A percentile compares a stretch with the other conserved stretches of the same genome.
These are phyloP conservation scores for Craterostigma plantagineum DNA, from an alignment of 257 asterid genomes.

Conservation along the genomic window DNA sequence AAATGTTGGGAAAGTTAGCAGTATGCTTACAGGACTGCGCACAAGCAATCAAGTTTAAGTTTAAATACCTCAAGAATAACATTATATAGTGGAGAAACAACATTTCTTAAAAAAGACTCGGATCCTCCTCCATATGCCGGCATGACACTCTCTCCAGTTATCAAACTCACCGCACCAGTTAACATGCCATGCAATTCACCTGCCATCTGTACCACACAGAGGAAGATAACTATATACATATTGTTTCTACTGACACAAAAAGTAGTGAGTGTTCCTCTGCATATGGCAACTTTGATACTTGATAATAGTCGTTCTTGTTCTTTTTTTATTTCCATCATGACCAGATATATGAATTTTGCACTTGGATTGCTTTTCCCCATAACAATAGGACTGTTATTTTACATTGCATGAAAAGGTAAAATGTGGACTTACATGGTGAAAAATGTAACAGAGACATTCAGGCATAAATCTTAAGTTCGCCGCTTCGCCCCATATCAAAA, in stretches of 20 bases:
- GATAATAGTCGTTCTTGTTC: too few relatives aligned
- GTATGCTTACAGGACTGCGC: background rate
- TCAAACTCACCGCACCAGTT: slow-evolving; percentile 58
- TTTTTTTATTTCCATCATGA: too few relatives aligned
- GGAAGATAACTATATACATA: slow-evolving; percentile 3
- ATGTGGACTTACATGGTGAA: slow-evolving; percentile 65
- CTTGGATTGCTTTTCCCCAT: too few relatives aligned
- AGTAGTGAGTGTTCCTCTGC: background rate
- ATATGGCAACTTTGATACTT: too few relatives aligned
- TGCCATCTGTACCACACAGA: slow-evolving; percentile 80
- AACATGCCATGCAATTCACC: slow-evolving; percentile 73
- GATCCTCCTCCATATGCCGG: slow-evolving; percentile 62
- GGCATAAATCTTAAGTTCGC: slow-evolving; percentile 93
- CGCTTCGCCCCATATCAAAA: slow-evolving; percentile 97
- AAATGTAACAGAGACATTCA: slow-evolving; percentile 83
- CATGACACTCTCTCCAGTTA: slow-evolving; percentile 66
- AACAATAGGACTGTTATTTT: too few relatives aligned
- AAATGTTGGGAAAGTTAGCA: background rate
- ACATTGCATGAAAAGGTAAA: too few relatives aligned
- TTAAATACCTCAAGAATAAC: slow-evolving; percentile 51
- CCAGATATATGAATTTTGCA: too few relatives aligned
- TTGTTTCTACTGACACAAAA: slow-evolving; percentile 1
- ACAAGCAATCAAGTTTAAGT: slow-evolving; percentile 9
- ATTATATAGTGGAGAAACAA: slow-evolving; percentile 60
- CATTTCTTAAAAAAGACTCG: slow-evolving; percentile 64